Base-by-base conservation (phyloP, 1,139 yeast species). In the Suhomyces wounanorum region DNA sequence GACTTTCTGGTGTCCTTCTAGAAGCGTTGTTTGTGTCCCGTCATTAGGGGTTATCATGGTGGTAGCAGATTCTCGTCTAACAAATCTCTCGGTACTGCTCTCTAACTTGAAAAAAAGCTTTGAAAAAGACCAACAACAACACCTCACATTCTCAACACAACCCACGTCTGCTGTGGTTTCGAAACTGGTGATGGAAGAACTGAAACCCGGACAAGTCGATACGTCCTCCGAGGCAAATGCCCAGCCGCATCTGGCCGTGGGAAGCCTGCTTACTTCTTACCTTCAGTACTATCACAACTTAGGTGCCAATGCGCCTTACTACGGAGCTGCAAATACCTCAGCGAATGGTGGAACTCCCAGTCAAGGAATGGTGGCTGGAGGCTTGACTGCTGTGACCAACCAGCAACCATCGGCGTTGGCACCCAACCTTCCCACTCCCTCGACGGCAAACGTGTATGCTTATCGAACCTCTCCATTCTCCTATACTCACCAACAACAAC, bases 251-350 rank as follows among this genome's bases (percentile, higher is more conserved):
- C 33, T 46, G 36, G 48, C 50, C 14, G 52, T 50, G 25, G 52
- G 52, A 16, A 50, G 44, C 37, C 52, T 46, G 23, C 48, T 50
- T 8, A 44, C 52, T n/a, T 50, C 52, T 21, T 50, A 50, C 21
- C 52, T 50, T 16, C 52, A 46, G 31, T 50, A 50, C 46, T 50
- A 50, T 33, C 47, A 50, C 16, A 44, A 41, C 33, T 44, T 43
- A 30, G 48, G 50, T n/a, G 43, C 43, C 11, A 47, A 40, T 26
- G 47, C 45, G 17, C 48, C 48, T 8, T 39, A 25, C 21, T 43
- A 43, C 10, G 44, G 44, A 5, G 30, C 38, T 16, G 31, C 37
- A 16, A 42, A 23, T 10, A 18, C 16, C n/a, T 16, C 38, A 7
- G 38, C n/a, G 2, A 36, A n/a, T n/a, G 44, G 21, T 7, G 16